Base-by-base conservation (phyloP, 768 basidiomycete species). In the Paxillus involutus region DNA sequence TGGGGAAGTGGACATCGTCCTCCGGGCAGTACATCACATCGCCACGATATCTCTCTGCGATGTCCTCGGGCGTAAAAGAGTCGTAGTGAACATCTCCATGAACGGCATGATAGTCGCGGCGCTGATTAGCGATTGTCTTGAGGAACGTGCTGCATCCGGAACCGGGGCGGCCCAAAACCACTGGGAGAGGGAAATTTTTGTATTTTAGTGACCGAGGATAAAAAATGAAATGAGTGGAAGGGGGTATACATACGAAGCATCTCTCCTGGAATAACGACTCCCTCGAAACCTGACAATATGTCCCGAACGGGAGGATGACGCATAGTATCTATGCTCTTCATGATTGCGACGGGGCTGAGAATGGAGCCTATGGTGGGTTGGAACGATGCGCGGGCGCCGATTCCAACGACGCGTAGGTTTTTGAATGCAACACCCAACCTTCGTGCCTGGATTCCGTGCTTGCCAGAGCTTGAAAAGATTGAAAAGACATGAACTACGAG, bases 111-210 rank as follows among this genome's bases (percentile, higher is more conserved):
- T 71, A 81, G 5, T 72, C 74, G 13, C 63, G 63, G 10, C 76
- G 72, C 49, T 77, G 71, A 60, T 80, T 80, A 3, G 80, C 71
- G 49, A 82, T 67, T 1, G 76, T 77, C 64, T 83, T 84, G 46
- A 84, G 68, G 52, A 84, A 71, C 0, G 81, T 75, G 19, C 68
- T 71, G 54, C 77, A 79, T 16, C 77, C 77, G 5, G 90, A 84
- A 11, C 88, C 89, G 0, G 92, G 93, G 26, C 90, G 81, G 19
- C 91, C 93, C 35, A 94, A 79, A 12, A 94, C 92, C 14, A 94
- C 88, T 89, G 61, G 7, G 49, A 8, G 9, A 33, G 12, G 1
- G 12, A 29, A 11, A 7, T 1, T 29, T 12, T 35, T 12, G 13
- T 32, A 32, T 32, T 11, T 32, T 6, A 11, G 32, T 32, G 12